Conservation (phyloP, 148 eudicot species). For the Hydrangea macrophylla region DNA sequence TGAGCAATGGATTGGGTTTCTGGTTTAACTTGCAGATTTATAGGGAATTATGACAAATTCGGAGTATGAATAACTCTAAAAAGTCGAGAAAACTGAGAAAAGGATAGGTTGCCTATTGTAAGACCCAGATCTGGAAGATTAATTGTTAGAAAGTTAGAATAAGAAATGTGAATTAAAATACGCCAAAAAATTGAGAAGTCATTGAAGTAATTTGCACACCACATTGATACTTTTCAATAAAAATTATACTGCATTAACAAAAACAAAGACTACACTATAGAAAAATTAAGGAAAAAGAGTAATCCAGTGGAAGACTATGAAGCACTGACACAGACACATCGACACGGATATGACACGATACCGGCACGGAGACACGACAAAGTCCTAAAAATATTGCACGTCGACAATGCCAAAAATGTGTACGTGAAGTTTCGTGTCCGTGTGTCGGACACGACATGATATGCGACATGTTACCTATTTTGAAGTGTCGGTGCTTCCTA, state of each 20-base stretch:
- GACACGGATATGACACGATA: too few relatives aligned
- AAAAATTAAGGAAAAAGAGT: not conserved
- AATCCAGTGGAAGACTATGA: not conserved
- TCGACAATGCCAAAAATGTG: too few relatives aligned
- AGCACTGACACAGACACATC: too few relatives aligned
- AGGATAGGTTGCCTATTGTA: not conserved
- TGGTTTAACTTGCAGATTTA: not conserved
- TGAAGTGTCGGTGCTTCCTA: too few relatives aligned
- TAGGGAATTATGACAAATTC: not conserved
- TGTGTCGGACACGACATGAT: too few relatives aligned
- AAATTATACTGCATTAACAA: not conserved
- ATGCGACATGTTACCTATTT: too few relatives aligned
- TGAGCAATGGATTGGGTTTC: not conserved
- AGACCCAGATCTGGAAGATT: not conserved
- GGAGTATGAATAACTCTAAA: not conserved
- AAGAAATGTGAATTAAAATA: not conserved
- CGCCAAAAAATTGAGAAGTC: not conserved
- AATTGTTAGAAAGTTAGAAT: not conserved
- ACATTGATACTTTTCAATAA: not conserved
- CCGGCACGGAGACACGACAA: too few relatives aligned
- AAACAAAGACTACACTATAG: not conserved
- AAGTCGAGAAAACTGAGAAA: not conserved
- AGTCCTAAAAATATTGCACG: too few relatives aligned
- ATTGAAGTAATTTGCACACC: not conserved
- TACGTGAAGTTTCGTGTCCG: too few relatives aligned